phyloP scores from a whole-genome alignment of 768 basidiomycete genomes.

The Collybiopsis luxurians region DNA sequence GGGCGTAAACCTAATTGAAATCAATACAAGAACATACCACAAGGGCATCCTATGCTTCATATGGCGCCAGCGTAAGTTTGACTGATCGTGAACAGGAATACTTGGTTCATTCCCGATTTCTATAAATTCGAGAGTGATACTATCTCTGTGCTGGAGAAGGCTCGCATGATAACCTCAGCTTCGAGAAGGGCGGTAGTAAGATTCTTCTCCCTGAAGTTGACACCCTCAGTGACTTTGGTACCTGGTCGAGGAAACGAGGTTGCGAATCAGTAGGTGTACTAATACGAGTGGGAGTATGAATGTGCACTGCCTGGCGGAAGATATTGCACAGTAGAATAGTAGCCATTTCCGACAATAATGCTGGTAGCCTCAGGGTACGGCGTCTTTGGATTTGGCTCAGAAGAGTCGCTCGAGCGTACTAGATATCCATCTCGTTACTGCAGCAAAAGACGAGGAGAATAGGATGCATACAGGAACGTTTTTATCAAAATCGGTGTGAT shows the following conservation, averaged over 20 bases:
- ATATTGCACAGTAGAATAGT: constrained; percentile 35
- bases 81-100: neutral
- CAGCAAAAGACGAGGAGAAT: neutral
- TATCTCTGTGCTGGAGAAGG: constrained; percentile 29
- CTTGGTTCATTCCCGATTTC: constrained; percentile 36
- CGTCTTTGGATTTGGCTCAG: constrained; percentile 26
- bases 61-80: no score
- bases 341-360: constrained; percentile 39
- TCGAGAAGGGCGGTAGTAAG: constrained; percentile 30
- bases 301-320: constrained; percentile 35
- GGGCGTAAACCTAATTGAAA: no score
- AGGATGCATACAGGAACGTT: constrained; percentile 27
- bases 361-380: constrained; percentile 48
- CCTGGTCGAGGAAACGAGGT: constrained; percentile 17
- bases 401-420: constrained; percentile 31
- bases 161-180: constrained; percentile 26
- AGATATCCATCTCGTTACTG: constrained; percentile 24
- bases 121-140: constrained; percentile 33
- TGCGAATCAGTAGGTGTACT: neutral
- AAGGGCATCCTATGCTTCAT: no score
- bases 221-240: constrained; percentile 44
- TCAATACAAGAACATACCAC: no score
- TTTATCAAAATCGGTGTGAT: constrained; percentile 38
- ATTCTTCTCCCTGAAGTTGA: constrained; percentile 39
- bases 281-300: neutral